phyloP scores from a whole-genome alignment of 2,329 filamentous ascomycete species.

The Decorospora gaudefroyi region DNA sequence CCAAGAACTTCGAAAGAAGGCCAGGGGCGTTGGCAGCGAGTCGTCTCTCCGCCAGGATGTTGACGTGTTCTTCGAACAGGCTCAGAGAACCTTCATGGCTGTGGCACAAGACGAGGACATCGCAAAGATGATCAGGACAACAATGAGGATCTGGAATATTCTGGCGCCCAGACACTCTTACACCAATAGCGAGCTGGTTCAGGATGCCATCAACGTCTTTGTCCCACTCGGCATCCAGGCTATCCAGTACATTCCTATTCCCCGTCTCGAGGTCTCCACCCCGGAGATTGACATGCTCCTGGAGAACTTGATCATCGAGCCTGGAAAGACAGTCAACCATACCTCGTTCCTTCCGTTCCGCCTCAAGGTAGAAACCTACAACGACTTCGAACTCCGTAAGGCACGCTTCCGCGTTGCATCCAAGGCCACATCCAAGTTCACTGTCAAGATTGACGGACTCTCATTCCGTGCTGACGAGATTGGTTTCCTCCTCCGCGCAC shows the following conservation, averaged over 20 bases:
- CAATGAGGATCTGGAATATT: slow-evolving; percentile 68
- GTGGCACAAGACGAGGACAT: slow-evolving; percentile 74
- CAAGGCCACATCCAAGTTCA: slow-evolving; percentile 70
- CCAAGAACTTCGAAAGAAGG: slow-evolving; percentile 61
- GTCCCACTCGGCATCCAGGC: slow-evolving; percentile 75
- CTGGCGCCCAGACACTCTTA: slow-evolving; percentile 68
- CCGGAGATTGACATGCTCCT: slow-evolving; percentile 83
- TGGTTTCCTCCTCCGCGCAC: slow-evolving; percentile 84
- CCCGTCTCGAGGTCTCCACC: slow-evolving; percentile 82
- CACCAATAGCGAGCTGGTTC: slow-evolving; percentile 71
- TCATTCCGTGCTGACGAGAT: slow-evolving; percentile 84
- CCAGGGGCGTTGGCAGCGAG: slow-evolving; percentile 63
- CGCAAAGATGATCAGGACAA: slow-evolving; percentile 68
- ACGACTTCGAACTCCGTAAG: slow-evolving; percentile 84
- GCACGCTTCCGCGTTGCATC: slow-evolving; percentile 70
- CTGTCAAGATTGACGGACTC: slow-evolving; percentile 78
- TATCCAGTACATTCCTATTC: slow-evolving; percentile 87
- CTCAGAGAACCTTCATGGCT: slow-evolving; percentile 68
- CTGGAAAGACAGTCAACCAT: slow-evolving; percentile 79
- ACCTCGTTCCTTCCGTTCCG: slow-evolving; percentile 89
- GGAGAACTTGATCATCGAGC: slow-evolving; percentile 89
- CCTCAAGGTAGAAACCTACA: slow-evolving; percentile 79
- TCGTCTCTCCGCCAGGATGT: slow-evolving; percentile 73
- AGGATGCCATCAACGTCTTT: slow-evolving; percentile 79
- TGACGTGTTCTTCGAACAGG: slow-evolving; percentile 70